A percentile compares a stretch with the other conserved stretches of the same genome.
Evolutionary conservation across 352 stramenopile genomes (phyloP).

Genomic region (Globisporangium spiculum): DNA sequence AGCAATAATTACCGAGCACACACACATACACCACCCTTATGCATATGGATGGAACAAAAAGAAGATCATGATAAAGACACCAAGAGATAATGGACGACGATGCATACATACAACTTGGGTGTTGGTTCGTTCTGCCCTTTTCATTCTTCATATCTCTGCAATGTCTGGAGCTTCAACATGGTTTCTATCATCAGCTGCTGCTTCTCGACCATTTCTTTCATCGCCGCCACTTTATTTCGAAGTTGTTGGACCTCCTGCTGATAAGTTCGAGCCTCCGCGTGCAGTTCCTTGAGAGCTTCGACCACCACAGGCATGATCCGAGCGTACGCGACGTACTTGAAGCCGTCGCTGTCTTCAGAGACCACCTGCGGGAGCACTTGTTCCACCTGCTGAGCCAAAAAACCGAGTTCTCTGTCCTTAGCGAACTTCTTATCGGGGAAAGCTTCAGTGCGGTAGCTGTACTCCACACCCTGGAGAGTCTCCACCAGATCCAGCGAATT

Average conservation of each 20-base stretch:
- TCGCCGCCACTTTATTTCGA: neutral
- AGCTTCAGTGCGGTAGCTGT: slow-evolving; percentile 37
- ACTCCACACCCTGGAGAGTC: slow-evolving; percentile 67
- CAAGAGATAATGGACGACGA: neutral
- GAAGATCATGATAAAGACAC: slow-evolving; percentile 5
- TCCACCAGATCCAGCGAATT: slow-evolving; percentile 45
- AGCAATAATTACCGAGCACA: slow-evolving; percentile 1
- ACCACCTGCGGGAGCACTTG: slow-evolving; percentile 81
- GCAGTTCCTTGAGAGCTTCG: slow-evolving; percentile 67
- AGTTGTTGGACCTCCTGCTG: slow-evolving; percentile 18
- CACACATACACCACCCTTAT: neutral
- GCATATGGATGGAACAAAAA: neutral
- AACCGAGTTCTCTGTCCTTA: slow-evolving; percentile 60
- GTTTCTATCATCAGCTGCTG: slow-evolving; percentile 10
- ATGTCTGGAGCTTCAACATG: neutral
- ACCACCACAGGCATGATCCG: slow-evolving; percentile 75
- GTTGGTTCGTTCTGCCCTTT: too few species aligned
- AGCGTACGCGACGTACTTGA: slow-evolving; percentile 88
- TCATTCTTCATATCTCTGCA: neutral
- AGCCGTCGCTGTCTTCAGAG: slow-evolving; percentile 54
- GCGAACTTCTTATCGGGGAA: slow-evolving; percentile 52
- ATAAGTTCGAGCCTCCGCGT: slow-evolving; percentile 18
- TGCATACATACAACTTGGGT: neutral
- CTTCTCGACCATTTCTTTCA: slow-evolving; percentile 4
- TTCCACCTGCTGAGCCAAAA: slow-evolving; percentile 89